phyloP scores from a whole-genome alignment of 1,284 basidiomycete genomes.

The Trametes pubescens region DNA sequence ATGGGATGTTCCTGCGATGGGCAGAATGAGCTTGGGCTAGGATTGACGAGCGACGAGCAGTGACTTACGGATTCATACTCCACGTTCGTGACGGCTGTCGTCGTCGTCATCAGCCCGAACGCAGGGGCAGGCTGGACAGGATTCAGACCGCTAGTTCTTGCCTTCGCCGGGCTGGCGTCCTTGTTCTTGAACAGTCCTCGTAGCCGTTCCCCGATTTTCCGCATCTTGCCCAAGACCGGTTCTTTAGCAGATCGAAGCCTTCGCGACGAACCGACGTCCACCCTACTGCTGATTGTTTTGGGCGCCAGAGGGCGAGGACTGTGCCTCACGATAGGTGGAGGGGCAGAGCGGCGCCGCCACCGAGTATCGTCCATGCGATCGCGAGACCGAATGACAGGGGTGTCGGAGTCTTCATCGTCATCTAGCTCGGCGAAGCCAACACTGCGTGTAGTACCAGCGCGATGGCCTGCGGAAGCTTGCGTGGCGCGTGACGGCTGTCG shows the following conservation, averaged over 20 bases:
- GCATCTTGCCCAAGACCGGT: constrained; percentile 27
- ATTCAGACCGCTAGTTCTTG: not conserved
- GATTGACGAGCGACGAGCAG: not conserved
- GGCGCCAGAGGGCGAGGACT: constrained; percentile 10
- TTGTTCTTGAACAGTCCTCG: constrained; percentile 39
- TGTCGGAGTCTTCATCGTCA: not conserved
- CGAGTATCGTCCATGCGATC: constrained; percentile 13
- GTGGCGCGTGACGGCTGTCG: constrained; percentile 11
- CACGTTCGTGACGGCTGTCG: constrained; percentile 37
- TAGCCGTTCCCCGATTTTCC: constrained; percentile 40
- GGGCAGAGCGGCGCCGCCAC: constrained; percentile 27
- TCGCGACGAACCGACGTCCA: constrained; percentile 27
- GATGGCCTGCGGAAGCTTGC: constrained; percentile 19
- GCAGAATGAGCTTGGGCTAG: not conserved
- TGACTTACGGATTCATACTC: constrained; percentile 42
- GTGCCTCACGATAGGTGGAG: constrained; percentile 16
- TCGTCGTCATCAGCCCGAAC: constrained; percentile 37
- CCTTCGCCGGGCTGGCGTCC: constrained; percentile 12
- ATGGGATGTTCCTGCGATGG: constrained; percentile 40
- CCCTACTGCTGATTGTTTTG: constrained; percentile 31
- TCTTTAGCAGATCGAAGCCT: constrained; percentile 14
- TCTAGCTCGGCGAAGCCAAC: not conserved
- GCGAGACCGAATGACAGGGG: not conserved
- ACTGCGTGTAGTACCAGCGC: not conserved
- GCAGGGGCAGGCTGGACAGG: constrained; percentile 14